phyloP scores from a whole-genome alignment of 2,329 filamentous ascomycete species.

The Cercospora janseana region DNA sequence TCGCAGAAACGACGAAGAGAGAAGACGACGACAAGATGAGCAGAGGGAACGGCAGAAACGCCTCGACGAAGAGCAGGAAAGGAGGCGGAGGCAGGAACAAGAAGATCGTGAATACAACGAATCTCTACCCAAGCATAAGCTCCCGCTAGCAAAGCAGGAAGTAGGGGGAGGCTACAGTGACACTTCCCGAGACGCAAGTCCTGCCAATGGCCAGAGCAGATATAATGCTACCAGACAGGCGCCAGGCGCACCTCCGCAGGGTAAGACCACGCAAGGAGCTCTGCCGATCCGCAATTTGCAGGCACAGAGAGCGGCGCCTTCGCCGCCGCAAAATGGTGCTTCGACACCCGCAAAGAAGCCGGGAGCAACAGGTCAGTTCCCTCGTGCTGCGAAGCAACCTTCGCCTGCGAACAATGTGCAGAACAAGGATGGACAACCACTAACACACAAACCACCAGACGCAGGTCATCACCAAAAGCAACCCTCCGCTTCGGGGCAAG shows the following conservation, averaged over 20 bases:
- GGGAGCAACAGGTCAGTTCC: slow-evolving; percentile 30
- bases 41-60: slow-evolving; percentile 38
- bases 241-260: slow-evolving; percentile 49
- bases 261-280: slow-evolving; percentile 30
- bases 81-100: slow-evolving; percentile 63
- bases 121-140: slow-evolving; percentile 76
- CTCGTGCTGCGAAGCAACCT: slow-evolving; percentile 32
- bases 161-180: slow-evolving; percentile 64
- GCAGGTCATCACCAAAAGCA: slow-evolving; percentile 30
- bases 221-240: slow-evolving; percentile 85
- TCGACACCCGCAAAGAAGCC: slow-evolving; percentile 30
- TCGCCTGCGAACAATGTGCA: slow-evolving; percentile 28
- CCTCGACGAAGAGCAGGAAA: slow-evolving; percentile 48
- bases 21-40: slow-evolving; percentile 43
- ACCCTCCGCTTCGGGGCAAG: slow-evolving; percentile 26
- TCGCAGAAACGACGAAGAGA: slow-evolving; percentile 42
- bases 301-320: slow-evolving; percentile 62
- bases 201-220: slow-evolving; percentile 54
- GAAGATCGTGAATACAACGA: slow-evolving; percentile 77
- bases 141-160: slow-evolving; percentile 84
- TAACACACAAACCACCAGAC: slow-evolving; percentile 34
- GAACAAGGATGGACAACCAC: slow-evolving; percentile 28
- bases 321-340: slow-evolving; percentile 35
- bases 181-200: slow-evolving; percentile 43
- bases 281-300: slow-evolving; percentile 50